Evolutionary conservation across 805 yeast genomes (phyloP).

Genomic region (Kluyveromyces starmeri): DNA sequence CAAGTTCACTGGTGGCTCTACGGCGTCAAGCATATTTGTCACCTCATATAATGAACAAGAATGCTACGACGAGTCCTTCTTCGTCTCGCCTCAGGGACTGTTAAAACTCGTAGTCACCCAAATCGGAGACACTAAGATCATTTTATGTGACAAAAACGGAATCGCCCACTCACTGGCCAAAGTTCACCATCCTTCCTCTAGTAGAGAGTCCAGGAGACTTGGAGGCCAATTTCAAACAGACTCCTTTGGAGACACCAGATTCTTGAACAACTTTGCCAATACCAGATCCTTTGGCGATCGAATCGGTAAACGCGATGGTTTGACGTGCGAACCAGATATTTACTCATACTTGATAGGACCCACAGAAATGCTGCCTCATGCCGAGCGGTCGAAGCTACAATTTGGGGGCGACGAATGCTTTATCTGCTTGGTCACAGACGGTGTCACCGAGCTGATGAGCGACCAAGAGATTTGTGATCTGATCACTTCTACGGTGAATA

Average conservation of each 20-base stretch:
- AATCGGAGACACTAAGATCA: constrained; percentile 85
- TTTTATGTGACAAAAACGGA: constrained; percentile 76
- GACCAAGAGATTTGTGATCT: constrained; percentile 92
- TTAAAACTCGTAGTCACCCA: constrained; percentile 73
- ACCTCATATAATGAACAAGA: constrained; percentile 21
- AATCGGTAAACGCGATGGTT: constrained; percentile 71
- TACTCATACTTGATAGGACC: constrained; percentile 62
- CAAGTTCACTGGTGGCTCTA: constrained; percentile 49
- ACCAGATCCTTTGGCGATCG: constrained; percentile 92
- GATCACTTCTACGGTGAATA: constrained; percentile 54
- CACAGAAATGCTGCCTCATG: constrained; percentile 32
- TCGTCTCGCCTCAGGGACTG: constrained; percentile 52
- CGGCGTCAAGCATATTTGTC: constrained; percentile 58
- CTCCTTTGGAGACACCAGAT: constrained; percentile 88
- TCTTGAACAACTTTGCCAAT: constrained; percentile 68
- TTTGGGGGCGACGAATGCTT: constrained; percentile 86
- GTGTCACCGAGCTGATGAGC: constrained; percentile 67
- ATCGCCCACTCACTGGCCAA: constrained; percentile 69
- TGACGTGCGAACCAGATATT: constrained; percentile 89
- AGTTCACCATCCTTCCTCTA: constrained; percentile 82
- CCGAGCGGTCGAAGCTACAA: constrained; percentile 28
- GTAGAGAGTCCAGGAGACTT: constrained; percentile 65
- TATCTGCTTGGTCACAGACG: constrained; percentile 76
- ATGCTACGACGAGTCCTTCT: constrained; percentile 23
- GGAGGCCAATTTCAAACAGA: constrained; percentile 64